phyloP scores from a whole-genome alignment of 2,329 filamentous ascomycete species.

The Calcarisporium arbuscula region DNA sequence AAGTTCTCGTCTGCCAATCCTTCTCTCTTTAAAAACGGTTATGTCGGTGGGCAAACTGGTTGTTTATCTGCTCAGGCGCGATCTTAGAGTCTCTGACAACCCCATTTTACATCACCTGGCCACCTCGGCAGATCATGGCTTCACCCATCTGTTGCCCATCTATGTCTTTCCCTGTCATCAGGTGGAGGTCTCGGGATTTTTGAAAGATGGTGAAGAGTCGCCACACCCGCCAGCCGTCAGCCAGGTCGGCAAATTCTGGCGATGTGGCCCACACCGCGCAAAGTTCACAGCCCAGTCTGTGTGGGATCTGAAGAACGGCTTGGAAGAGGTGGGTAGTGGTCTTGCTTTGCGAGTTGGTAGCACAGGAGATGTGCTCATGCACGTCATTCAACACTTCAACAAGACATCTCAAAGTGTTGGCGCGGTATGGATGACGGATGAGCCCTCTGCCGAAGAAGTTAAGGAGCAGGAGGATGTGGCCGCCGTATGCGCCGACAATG shows the following conservation, averaged over 20 bases:
- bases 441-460: slow-evolving; percentile 64
- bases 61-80: slow-evolving; percentile 66
- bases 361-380: slow-evolving; percentile 50
- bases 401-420: slow-evolving; percentile 36
- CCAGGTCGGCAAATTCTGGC: slow-evolving; percentile 60
- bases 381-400: slow-evolving; percentile 46
- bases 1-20: neutral
- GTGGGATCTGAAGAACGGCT: slow-evolving; percentile 61
- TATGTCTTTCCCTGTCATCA: slow-evolving; percentile 66
- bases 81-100: slow-evolving; percentile 69
- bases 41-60: slow-evolving; percentile 45
- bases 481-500: slow-evolving; percentile 42
- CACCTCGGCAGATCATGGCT: slow-evolving; percentile 42
- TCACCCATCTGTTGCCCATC: slow-evolving; percentile 65
- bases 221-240: slow-evolving; percentile 67
- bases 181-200: slow-evolving; percentile 68
- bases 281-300: slow-evolving; percentile 68
- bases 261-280: slow-evolving; percentile 65
- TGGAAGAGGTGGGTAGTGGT: slow-evolving; percentile 54
- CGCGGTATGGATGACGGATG: slow-evolving; percentile 67
- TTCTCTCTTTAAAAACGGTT: neutral
- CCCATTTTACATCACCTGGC: slow-evolving; percentile 58
- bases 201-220: slow-evolving; percentile 45
- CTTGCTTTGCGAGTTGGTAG: slow-evolving; percentile 59
- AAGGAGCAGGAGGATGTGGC: slow-evolving; percentile 54